Base-by-base conservation (phyloP, 2,329 filamentous ascomycete species). In the Epichloe baconii region DNA sequence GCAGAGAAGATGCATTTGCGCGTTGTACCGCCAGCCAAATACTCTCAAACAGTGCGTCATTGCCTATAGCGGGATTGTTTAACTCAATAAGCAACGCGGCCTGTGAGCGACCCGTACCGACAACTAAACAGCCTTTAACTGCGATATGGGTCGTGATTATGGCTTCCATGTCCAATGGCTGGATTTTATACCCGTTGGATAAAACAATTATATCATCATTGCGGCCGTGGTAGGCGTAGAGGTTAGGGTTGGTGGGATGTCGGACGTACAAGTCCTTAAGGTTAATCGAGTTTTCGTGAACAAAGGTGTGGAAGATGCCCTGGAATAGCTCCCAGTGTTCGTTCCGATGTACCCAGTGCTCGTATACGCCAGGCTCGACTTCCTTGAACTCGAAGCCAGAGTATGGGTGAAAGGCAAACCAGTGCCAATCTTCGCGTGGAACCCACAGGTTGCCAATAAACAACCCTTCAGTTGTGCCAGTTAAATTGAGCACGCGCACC, bases 1-100 rank as follows among this genome's bases (percentile, higher is more conserved):
- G 65, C 0, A 67, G 64, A 12, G 66, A 64, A 0, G 58, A 53
- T 2, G 60, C 55, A 44, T 77, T 77, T 0, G 71, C 72, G 23
- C 62, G 55, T 48, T 75, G 63, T 0, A 78, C 64, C 0, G 57
- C 60, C 0, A 64, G 61, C 73, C 73, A 76, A 4, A 78, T 66
- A 42, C 63, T 63, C 5, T 75, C 66, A 3, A 76, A 53, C 2
- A 70, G 53, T 6, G 56, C 55, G 0, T 63, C 54, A 2, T 43
- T 23, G n/a, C 21, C 41, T 23, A 26, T 17, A 11, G 41, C 41
- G 8, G 41, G 55, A 17, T 60, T 60, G 42, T 60, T 62, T 11
- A 61, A 21, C 51, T 64, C 62, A 12, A 63, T 57, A 3, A 64
- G 57, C 2, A 64, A 51, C 4, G 57, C 62, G 0, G 62, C 61